Percentiles rank a stretch among this genome's conserved stretches.
These are phyloP conservation scores for Malus sylvestris DNA, from an alignment of 306 rosid genomes.

Conservation along the genomic window DNA sequence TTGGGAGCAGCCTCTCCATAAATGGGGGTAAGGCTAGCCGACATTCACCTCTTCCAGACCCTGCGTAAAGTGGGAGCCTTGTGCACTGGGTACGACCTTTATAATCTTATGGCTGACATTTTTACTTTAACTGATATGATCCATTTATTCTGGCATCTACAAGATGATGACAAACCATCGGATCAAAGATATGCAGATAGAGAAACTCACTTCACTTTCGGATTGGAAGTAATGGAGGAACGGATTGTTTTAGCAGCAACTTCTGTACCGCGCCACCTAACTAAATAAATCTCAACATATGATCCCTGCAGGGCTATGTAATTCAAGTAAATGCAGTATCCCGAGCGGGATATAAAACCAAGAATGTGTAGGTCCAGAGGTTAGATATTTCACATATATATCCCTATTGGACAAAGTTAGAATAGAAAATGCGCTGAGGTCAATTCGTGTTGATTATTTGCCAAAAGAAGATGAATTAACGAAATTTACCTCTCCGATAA, in stretches of 20 bases:
- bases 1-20: too few species aligned
- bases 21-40: too few species aligned
- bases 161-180: neutral
- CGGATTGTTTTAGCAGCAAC: constrained; percentile 30
- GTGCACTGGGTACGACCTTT: neutral
- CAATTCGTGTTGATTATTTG: neutral
- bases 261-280: constrained; percentile 27
- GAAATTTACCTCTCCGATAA: constrained; percentile 23
- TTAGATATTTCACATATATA: neutral
- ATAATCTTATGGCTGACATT: neutral
- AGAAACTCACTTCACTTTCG: constrained; percentile 7
- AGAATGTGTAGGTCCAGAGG: neutral
- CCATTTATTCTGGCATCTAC: neutral
- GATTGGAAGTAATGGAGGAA: constrained; percentile 18
- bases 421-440: neutral
- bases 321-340: neutral
- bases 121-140: neutral
- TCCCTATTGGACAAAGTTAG: neutral
- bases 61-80: too few species aligned
- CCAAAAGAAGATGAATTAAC: neutral
- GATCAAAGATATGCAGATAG: neutral
- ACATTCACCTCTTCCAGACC: too few species aligned
- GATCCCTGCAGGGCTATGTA: constrained; percentile 13
- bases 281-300: constrained; percentile 22
- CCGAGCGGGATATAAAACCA: neutral